phyloP scores from a whole-genome alignment of 2,329 filamentous ascomycete species.

The Cercospora zeae-maydis region DNA sequence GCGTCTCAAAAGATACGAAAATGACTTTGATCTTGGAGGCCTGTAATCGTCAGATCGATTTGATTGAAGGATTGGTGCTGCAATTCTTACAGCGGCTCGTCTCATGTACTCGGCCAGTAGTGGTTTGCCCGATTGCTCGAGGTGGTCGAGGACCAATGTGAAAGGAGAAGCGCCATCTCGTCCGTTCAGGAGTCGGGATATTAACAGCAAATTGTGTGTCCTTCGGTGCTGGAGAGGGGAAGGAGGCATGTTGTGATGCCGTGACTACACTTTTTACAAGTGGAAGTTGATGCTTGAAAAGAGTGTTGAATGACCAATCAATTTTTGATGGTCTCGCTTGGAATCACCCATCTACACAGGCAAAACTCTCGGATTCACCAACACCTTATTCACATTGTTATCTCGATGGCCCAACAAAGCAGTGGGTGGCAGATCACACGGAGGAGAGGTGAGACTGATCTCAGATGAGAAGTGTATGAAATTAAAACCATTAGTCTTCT shows the following conservation, averaged over 20 bases:
- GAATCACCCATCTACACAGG: neutral
- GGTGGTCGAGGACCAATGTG: conserved; percentile 76
- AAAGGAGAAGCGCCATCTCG: conserved; percentile 80
- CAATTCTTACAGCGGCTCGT: conserved; percentile 62
- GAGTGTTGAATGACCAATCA: neutral
- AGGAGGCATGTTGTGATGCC: conserved; percentile 50
- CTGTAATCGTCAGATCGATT: conserved; percentile 38
- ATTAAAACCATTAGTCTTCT: too few species aligned
- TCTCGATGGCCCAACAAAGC: too few species aligned
- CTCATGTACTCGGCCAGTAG: conserved; percentile 70
- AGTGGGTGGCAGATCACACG: too few species aligned
- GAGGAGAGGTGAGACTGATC: too few species aligned
- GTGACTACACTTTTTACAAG: neutral
- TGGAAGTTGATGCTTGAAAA: neutral
- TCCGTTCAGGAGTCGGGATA: conserved; percentile 76
- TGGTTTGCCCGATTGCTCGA: conserved; percentile 74
- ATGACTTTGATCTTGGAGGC: conserved; percentile 66
- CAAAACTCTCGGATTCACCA: too few species aligned
- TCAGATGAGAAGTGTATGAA: too few species aligned
- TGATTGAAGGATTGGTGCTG: neutral
- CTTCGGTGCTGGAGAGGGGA: conserved; percentile 63
- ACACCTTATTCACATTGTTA: too few species aligned
- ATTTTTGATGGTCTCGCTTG: neutral
- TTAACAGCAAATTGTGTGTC: conserved; percentile 78
- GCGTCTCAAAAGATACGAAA: conserved; percentile 73